Evolutionary conservation across 2,329 filamentous ascomycete species (phyloP).

Genomic region (Lizonia empirigonia): DNA sequence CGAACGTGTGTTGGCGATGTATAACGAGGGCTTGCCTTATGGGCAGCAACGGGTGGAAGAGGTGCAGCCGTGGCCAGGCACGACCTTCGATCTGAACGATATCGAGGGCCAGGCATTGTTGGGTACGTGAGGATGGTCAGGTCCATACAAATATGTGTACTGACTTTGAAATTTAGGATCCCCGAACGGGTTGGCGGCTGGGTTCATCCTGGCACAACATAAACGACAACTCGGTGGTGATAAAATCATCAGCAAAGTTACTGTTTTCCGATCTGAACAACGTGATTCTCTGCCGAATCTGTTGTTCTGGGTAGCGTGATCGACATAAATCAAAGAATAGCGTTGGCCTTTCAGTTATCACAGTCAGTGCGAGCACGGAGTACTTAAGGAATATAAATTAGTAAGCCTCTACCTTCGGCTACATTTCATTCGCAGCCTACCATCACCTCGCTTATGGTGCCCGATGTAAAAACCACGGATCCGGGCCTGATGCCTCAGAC

Average conservation of each 20-base stretch:
- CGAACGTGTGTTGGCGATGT: conserved; percentile 7
- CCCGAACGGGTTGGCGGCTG: conserved; percentile 10
- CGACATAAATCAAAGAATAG: too few species aligned
- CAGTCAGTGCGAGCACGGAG: background rate
- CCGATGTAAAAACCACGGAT: background rate
- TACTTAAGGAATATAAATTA: background rate
- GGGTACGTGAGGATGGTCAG: background rate
- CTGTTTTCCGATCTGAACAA: conserved; percentile 13
- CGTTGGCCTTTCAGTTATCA: too few species aligned
- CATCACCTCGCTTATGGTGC: background rate
- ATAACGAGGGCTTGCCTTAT: background rate
- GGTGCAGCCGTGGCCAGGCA: conserved; percentile 12
- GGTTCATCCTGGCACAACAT: conserved; percentile 20
- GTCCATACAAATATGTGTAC: background rate
- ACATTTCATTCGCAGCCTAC: background rate
- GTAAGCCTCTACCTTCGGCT: background rate
- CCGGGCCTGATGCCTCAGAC: background rate
- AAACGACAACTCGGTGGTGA: conserved; percentile 10
- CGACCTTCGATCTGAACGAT: conserved; percentile 5
- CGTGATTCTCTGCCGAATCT: background rate
- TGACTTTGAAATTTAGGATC: conserved; percentile 3
- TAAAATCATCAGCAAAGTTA: conserved; percentile 13
- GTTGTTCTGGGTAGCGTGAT: background rate
- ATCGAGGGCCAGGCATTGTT: conserved; percentile 9
- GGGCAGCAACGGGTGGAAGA: background rate